Base-by-base conservation (phyloP, 495 filamentous ascomycete genomes). In the Penicillium roqueforti region DNA sequence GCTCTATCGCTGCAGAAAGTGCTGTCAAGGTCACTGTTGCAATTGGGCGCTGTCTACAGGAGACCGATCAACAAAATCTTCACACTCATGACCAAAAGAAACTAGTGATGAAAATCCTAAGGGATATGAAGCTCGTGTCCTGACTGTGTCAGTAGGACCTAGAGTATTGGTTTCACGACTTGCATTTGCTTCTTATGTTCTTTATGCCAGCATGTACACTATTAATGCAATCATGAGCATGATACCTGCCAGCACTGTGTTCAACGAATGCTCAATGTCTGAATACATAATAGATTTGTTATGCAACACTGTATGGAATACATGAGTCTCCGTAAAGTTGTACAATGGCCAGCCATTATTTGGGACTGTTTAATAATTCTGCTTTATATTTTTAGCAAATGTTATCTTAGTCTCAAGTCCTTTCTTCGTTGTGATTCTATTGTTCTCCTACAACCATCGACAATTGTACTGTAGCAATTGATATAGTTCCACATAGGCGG, bases 41-140 rank as follows among this genome's bases (percentile, higher is more conserved):
- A 6, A 85, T 97, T 51, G 92, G 92, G n/a, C 80, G 83, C 57
- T 90, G 89, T 53, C 70, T 97, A 48, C 78, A 79, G 63, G 81
- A 86, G 66, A 88, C 87, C 6, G 93, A 96, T 67, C 76, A 83
- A 57, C 73, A 80, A 26, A 77, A 76, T 2, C 72, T 95, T 56
- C 79, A 71, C 3, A 72, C 85, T 20, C 83, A 87, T 45, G 86
- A 86, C 60, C 92, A 97, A 76, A 86, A 79, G 71, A 91, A 88
- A 71, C 58, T 92, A 59, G 92, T 91, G 11, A 83, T 80, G 60
- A 87, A 77, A 68, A 63, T 89, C 59, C 63, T 88, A 57, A 80
- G 72, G 52, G 74, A 72, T 46, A 67, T 75, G 72, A 75, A 75
- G 56, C 58, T 77, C 18, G 68, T 60, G 16, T 61, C 56, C n/a